Evolutionary conservation across 108 stramenopile species (phyloP), one percentile per base, ranked within the genome.

Genomic region (Phaeodactylum tricornutum): DNA sequence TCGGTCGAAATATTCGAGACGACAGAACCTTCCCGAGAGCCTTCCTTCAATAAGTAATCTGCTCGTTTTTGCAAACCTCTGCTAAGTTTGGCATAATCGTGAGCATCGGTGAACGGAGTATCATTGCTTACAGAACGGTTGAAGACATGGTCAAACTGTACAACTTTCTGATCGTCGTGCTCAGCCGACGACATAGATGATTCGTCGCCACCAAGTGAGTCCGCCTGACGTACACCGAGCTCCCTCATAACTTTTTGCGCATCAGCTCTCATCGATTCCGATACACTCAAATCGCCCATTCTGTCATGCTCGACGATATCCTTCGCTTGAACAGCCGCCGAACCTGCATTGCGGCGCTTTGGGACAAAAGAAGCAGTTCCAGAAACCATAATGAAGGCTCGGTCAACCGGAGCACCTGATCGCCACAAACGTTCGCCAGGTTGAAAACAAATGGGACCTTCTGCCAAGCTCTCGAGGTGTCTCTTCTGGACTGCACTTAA

Each of bases 401-500:
- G 73, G 50, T 92, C 86, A 0, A 87, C 84, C 14, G 67, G 58
- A 25, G 80, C 67, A 17, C 90, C 90, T 21, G 69, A 31, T 45
- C 71, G 59, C 90, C 90, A 92, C 2, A 92, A 57, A 5, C 78
- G 58, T 26, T 87, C 80, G 1, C 90, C 90, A 14, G 79, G 82
- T 23, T 56, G 55, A 53, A 78, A 92, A 26, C 57, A 61, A 12
- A 64, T 66, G 3, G 82, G 85, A 6, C 81, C 84, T 29, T 82
- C 79, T 3, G 84, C 82, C 2, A 92, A 51, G 62, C 85, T 76
- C 53, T 87, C 85, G 7, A 87, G 54, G 43, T 92, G 85, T 34
- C 85, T 64, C 58, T 92, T 87, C 49, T 92, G 85, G 30, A 87
- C 78, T 27, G 90, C 83, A 25, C 65, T 75, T 1, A 92, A 67